A percentile compares a stretch with the other conserved stretches of the same genome.
Evolutionary conservation across 2,329 filamentous ascomycete genomes (phyloP).

Genomic region (Xylariaceae sp.): DNA sequence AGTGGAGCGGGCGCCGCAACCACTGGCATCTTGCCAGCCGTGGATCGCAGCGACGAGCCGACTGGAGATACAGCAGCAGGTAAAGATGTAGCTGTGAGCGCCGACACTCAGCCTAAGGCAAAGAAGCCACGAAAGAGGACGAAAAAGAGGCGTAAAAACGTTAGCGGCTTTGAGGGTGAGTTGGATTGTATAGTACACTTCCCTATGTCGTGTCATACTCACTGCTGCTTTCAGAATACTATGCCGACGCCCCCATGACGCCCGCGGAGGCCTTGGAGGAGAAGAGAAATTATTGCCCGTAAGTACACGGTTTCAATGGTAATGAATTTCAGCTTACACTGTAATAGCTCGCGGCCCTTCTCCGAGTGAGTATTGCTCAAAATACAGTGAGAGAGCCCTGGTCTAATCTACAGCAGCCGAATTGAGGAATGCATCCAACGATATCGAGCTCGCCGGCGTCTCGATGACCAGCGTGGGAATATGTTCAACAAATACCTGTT

Average conservation of each 20-base stretch:
- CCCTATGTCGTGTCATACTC: background rate
- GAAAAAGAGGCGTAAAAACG: constrained; percentile 38
- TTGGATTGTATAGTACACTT: background rate
- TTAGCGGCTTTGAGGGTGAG: constrained; percentile 67
- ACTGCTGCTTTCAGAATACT: constrained; percentile 54
- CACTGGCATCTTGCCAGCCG: background rate
- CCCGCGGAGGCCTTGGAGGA: constrained; percentile 64
- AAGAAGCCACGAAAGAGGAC: constrained; percentile 11
- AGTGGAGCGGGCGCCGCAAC: background rate
- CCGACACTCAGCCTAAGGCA: background rate
- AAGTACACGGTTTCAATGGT: constrained; percentile 32
- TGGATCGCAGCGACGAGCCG: background rate
- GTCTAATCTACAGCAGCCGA: constrained; percentile 48
- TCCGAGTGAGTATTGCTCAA: constrained; percentile 45
- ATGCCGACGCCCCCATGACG: constrained; percentile 73
- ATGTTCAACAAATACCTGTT: constrained; percentile 77
- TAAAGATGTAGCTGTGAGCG: background rate
- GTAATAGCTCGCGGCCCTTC: constrained; percentile 48
- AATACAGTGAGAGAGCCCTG: background rate
- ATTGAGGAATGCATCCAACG: constrained; percentile 82
- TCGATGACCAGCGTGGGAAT: constrained; percentile 57
- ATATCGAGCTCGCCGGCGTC: constrained; percentile 71
- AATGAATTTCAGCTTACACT: constrained; percentile 5
- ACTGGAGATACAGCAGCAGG: background rate
- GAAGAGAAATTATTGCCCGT: constrained; percentile 62